Evolutionary conservation across 2,329 filamentous ascomycete genomes (phyloP), one percentile per base, ranked within the genome.

Genomic region (Passalora sequoiae): DNA sequence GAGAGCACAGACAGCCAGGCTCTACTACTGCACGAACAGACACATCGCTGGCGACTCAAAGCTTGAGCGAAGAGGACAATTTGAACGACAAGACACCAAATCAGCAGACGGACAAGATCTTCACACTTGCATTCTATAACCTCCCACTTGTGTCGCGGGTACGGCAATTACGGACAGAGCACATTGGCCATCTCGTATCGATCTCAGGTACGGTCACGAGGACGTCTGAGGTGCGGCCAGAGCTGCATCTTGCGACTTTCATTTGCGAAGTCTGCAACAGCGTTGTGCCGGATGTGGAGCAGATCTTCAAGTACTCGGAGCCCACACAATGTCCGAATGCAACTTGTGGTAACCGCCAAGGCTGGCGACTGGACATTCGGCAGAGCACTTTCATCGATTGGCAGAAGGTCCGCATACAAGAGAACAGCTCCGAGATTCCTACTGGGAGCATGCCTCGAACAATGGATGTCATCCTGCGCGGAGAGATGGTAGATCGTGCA

Each of bases 311-410:
- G 60, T 98, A 96, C 67, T 96, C 91, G 0, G 92, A 98, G 63
- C 92, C 92, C 1, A 91, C 89, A 3, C 88, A 96, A 69, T 98
- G 92, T 57, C 91, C 92, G 7, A 97, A 97, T 61, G 65, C 73
- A 19, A 85, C 78, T 5, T 98, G 92, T 64, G 83, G 83, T 58
- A 98, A 98, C 69, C 83, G 92, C 19, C 72, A 83, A 46, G 88
- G 86, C n/a, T 98, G 92, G 92, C 82, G 89, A 54, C 71, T 98
- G n/a, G 91, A 98, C 58, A 96, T 98, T 60, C 78, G 88, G 31
- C 91, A 94, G 66, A 96, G 89, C 66, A 97, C 89, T 0, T 98
- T 98, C 63, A 86, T 98, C 49, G 92, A 98, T 69, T 98, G 92
- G 92, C 92, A 98, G 64, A 97, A 97, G 66, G 89, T 97, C 17